Percentiles rank a stretch among this genome's conserved stretches.
Conservation (phyloP, 2,329 filamentous ascomycete genomes). For the Diaporthe longicolla region DNA sequence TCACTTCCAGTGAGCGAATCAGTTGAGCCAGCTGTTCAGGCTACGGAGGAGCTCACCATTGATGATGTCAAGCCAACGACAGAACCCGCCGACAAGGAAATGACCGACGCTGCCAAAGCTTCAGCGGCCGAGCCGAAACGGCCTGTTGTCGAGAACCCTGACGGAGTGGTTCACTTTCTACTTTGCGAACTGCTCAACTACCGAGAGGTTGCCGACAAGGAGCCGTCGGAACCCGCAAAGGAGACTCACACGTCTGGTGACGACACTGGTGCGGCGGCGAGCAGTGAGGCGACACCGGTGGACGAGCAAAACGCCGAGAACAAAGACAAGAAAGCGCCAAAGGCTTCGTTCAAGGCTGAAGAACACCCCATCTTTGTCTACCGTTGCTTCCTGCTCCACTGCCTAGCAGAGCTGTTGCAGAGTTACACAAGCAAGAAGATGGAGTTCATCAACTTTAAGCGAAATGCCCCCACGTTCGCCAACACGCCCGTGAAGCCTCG, state of each 20-base stretch:
- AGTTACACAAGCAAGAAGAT: slow-evolving; percentile 97
- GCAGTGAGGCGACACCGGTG: slow-evolving; percentile 13
- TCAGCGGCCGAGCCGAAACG: slow-evolving; percentile 77
- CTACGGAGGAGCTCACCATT: slow-evolving; percentile 62
- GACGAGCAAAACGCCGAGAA: slow-evolving; percentile 52
- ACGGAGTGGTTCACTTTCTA: slow-evolving; percentile 95
- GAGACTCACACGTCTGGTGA: slow-evolving; percentile 56
- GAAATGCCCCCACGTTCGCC: slow-evolving; percentile 86
- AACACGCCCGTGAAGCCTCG: slow-evolving; percentile 94
- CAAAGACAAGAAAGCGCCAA: slow-evolving; percentile 75
- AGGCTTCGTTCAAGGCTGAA: slow-evolving; percentile 87
- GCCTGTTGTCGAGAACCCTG: slow-evolving; percentile 90
- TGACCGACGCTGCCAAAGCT: slow-evolving; percentile 75
- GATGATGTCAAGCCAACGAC: slow-evolving; percentile 73
- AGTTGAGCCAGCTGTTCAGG: slow-evolving; percentile 61
- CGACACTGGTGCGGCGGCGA: slow-evolving; percentile 47
- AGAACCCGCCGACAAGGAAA: slow-evolving; percentile 71
- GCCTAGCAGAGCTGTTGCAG: slow-evolving; percentile 88
- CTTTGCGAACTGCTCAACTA: slow-evolving; percentile 93
- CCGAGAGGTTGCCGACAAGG: slow-evolving; percentile 91
- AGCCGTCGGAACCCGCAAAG: slow-evolving; percentile 62
- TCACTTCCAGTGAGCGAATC: slow-evolving; percentile 53
- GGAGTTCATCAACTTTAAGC: slow-evolving; percentile 99
- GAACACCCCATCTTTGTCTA: slow-evolving; percentile 98
- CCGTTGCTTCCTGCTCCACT: slow-evolving; percentile 93